phyloP scores from a whole-genome alignment of 2,329 filamentous ascomycete genomes.

The Alternaria angustiovoidea region DNA sequence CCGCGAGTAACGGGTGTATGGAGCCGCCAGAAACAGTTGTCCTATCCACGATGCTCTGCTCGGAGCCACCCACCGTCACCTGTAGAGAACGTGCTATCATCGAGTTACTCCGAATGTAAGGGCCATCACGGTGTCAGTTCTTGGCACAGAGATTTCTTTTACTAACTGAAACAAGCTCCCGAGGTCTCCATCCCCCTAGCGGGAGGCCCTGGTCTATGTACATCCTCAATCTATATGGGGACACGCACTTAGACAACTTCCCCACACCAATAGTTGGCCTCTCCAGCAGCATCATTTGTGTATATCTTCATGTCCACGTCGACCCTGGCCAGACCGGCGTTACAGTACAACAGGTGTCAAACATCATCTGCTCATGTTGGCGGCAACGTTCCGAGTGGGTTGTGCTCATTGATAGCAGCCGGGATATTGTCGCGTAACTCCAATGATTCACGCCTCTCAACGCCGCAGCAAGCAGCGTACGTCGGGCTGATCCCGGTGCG shows the following conservation, averaged over 20 bases:
- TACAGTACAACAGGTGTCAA: not conserved
- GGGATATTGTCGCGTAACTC: conserved; percentile 30
- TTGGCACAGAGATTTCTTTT: conserved; percentile 31
- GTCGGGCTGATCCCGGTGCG: conserved; percentile 30
- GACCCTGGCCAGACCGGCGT: not conserved
- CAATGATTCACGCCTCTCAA: conserved; percentile 27
- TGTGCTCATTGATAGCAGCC: conserved; percentile 17
- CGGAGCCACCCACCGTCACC: conserved; percentile 15
- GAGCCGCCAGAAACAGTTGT: conserved; percentile 17
- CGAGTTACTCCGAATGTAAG: conserved; percentile 7
- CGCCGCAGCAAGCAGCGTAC: conserved; percentile 21
- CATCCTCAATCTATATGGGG: conserved; percentile 6
- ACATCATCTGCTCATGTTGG: not conserved
- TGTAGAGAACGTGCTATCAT: conserved; percentile 14
- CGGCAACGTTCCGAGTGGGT: not conserved
- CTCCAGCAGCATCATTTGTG: not conserved
- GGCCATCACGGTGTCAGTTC: conserved; percentile 21
- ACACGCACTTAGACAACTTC: conserved; percentile 6
- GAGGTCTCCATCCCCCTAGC: conserved; percentile 19
- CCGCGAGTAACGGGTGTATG: conserved; percentile 1
- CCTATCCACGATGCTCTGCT: conserved; percentile 6
- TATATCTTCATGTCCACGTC: conserved; percentile 5
- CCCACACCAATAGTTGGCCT: conserved; percentile 7
- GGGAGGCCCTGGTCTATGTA: conserved; percentile 10
- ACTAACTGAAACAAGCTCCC: conserved; percentile 33